Evolutionary conservation across 495 filamentous ascomycete species (phyloP), one percentile per base, ranked within the genome.

Genomic region (Talaromyces thailandensis): DNA sequence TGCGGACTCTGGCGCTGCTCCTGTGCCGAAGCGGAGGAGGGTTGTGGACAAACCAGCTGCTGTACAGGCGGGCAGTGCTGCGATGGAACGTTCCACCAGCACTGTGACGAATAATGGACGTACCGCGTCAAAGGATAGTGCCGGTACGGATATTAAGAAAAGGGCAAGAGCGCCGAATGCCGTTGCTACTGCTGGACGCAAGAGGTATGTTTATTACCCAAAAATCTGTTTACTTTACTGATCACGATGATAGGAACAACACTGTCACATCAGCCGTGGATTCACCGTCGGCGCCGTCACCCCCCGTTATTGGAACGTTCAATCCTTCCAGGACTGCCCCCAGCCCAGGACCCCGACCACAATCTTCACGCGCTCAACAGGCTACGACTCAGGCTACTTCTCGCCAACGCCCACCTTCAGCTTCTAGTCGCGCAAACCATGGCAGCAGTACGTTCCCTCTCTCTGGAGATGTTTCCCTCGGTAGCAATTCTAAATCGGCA

Each of bases 61-160:
- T 14, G 77, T 73, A 7, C 73, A 81, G 7, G 77, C 78, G 37
- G 80, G 81, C 29, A 79, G 81, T 16, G 72, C 81, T 32, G 76
- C 84, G 0, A 85, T 86, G 79, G 90, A 93, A 64, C 86, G 89
- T 64, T 84, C 88, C 32, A 80, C 89, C 70, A 89, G 87, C 68
- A 81, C 79, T 8, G 81, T 77, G 3, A 70, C 71, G 16, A 73
- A 65, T 50, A 79, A 81, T 56, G 77, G 67, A 31, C 78, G 76
- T 60, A 76, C 75, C 29, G 69, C 78, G 76, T 71, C 86, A 77
- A 65, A 82, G 63, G 88, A 86, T 62, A 86, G 85, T 5, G 81
- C 85, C 2, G 81, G 72, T 6, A 78, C 81, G 6, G 73, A 72
- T 6, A 66, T 81, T 67, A 92, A 90, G 79, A 87, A 90, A 69